Base-by-base conservation (phyloP, 2,329 filamentous ascomycete genomes). In the Paramyrothecium sp. region DNA sequence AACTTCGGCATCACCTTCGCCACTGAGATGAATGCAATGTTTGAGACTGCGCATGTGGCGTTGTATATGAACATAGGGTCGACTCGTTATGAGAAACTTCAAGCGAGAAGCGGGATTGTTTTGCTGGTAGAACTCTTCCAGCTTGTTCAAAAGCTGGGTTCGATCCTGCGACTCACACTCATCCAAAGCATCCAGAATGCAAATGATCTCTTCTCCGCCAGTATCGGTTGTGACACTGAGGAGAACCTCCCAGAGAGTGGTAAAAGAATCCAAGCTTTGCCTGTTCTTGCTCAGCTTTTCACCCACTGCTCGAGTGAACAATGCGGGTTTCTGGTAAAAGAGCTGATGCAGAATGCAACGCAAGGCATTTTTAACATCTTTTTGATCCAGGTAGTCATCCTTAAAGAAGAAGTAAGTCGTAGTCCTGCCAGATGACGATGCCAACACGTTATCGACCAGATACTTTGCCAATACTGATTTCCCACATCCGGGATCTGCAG, bases 341-440 rank as follows among this genome's bases (percentile, higher is more conserved):
- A 79, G 56, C 33, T 78, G 75, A n/a, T 69, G 71, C 4, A 79
- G 47, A 0, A 78, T 61, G 21, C 66, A 69, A 30, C 69, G 67
- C 0, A 78, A 44, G 12, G 75, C 75, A 41, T 26, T 60, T 13
- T 58, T 59, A 4, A 61, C 30, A 11, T 51, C 68, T 17, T 58
- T 72, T 47, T 77, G 73, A 20, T 75, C 69, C 4, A 69, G 63
- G 23, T 69, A 70, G 26, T 77, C 75, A n/a, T 77, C 74, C 38
- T 77, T 77, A 66, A 78, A 79, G 61, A 79, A 79, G 64, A 77
- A 80, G 54, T 78, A 78, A 52, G 71, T 75, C 3, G 63, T 64
- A 0, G 64, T 71, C 19, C 61, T 63, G 1, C 54, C 54, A 2
- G 48, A 19, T 1, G 38, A 62, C 0, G 26, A 61, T 1, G 53